Conservation (phyloP, 257 asterid species). For the Ilex aquifolium region DNA sequence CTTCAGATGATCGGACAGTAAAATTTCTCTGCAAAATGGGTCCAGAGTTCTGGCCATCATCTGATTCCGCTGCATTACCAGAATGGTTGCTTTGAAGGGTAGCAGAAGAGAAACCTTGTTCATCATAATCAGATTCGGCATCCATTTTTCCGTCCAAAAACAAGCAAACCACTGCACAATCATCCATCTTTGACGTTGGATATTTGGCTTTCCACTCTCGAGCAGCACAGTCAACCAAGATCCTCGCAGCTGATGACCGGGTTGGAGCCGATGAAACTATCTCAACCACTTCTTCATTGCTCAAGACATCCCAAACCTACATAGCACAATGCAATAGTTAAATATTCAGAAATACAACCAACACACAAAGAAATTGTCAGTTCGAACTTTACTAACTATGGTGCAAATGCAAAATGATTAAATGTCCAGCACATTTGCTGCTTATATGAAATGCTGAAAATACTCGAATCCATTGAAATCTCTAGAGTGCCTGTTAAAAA, state of each 20-base stretch:
- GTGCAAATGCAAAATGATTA: too few relatives aligned
- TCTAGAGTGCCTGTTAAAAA: too few relatives aligned
- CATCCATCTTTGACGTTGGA: slow-evolving; percentile 95
- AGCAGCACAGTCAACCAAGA: slow-evolving; percentile 77
- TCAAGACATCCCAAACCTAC: slow-evolving; percentile 96
- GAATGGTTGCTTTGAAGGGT: slow-evolving; percentile 77
- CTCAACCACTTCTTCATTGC: slow-evolving; percentile 93
- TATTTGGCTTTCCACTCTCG: slow-evolving; percentile 90
- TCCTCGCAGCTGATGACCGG: slow-evolving; percentile 76
- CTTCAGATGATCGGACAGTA: slow-evolving; percentile 70
- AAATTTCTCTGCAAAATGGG: slow-evolving; percentile 76
- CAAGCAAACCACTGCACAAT: slow-evolving; percentile 91
- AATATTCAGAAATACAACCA: not conserved
- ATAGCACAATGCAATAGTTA: not conserved
- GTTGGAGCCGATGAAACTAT: slow-evolving; percentile 69
- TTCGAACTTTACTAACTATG: too few relatives aligned
- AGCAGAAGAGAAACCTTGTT: slow-evolving; percentile 75
- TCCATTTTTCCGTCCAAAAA: slow-evolving; percentile 91
- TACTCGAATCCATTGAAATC: too few relatives aligned
- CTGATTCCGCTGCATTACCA: slow-evolving; percentile 63
- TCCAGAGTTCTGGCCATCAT: slow-evolving; percentile 67
- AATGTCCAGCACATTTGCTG: too few relatives aligned
- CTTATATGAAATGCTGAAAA: too few relatives aligned
- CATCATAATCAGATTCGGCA: slow-evolving; percentile 74
- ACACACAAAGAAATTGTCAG: not conserved